Evolutionary conservation across 1,284 basidiomycete genomes (phyloP).

Genomic region (Pseudozyma thailandica): DNA sequence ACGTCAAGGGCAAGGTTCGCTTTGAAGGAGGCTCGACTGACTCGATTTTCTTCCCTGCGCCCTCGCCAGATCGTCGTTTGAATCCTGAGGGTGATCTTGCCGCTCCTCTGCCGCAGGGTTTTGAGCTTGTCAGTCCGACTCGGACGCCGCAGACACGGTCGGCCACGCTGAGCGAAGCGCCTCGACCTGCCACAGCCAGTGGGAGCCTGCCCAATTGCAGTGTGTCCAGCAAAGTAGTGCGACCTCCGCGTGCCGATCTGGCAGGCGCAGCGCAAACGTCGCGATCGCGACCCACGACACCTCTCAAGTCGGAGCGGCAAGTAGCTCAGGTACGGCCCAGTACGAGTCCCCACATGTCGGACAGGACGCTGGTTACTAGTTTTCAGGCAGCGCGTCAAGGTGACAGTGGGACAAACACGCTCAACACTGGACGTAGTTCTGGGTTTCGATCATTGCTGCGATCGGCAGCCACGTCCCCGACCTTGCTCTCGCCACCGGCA

Average conservation of each 20-base stretch:
- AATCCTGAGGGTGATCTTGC: neutral
- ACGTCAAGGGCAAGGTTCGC: slow-evolving; percentile 20
- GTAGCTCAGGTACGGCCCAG: neutral
- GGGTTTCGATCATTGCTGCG: neutral
- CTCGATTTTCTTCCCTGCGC: slow-evolving; percentile 9
- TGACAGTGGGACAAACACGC: too few species aligned
- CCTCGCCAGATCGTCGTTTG: neutral
- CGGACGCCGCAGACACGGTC: slow-evolving; percentile 8
- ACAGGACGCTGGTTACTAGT: neutral
- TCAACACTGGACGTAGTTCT: too few species aligned
- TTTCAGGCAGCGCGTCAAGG: too few species aligned
- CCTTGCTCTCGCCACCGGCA: neutral
- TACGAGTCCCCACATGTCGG: neutral
- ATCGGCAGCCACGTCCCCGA: neutral
- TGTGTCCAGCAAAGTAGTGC: neutral
- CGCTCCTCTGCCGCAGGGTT: slow-evolving; percentile 20
- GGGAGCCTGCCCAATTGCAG: slow-evolving; percentile 8
- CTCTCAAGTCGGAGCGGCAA: neutral
- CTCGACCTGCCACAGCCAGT: slow-evolving; percentile 28
- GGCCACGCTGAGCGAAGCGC: slow-evolving; percentile 2
- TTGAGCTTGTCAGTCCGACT: slow-evolving; percentile 30
- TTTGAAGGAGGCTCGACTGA: slow-evolving; percentile 16
- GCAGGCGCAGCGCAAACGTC: neutral
- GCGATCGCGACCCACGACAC: slow-evolving; percentile 17
- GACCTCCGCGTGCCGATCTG: neutral